Conservation (phyloP, 352 stramenopile genomes). For the Globisporangium nodosum region DNA sequence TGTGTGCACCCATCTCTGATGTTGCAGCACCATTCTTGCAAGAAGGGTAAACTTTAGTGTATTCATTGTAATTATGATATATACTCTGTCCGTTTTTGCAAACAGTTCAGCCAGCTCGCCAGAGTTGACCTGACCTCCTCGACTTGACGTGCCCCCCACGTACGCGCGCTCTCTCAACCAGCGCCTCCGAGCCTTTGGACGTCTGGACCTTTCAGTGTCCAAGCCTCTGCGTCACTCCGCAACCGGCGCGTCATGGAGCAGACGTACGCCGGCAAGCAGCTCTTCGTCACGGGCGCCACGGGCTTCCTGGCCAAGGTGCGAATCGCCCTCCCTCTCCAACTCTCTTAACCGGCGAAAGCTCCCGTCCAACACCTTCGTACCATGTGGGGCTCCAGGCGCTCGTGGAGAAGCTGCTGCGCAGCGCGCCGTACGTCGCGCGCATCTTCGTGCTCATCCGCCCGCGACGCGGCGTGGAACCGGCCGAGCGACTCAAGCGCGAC, state of each 20-base stretch:
- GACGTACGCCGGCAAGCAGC: conserved; percentile 46
- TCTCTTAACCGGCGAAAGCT: not conserved
- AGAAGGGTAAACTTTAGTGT: too few species aligned
- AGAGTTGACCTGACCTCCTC: not conserved
- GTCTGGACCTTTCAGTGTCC: too few species aligned
- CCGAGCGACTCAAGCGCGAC: conserved; percentile 59
- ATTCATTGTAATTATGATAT: too few species aligned
- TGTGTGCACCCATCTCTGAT: too few species aligned
- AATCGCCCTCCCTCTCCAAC: not conserved
- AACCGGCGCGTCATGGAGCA: conserved; percentile 33
- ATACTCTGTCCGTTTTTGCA: not conserved
- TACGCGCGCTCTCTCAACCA: not conserved
- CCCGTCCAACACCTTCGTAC: too few species aligned
- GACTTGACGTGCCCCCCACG: not conserved
- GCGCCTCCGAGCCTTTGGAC: too few species aligned
- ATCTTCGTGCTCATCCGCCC: conserved; percentile 76
- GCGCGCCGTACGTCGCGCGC: conserved; percentile 47
- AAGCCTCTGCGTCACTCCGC: not conserved
- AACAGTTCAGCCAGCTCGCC: not conserved
- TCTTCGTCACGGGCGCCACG: conserved; percentile 85
- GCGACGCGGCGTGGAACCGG: conserved; percentile 58
- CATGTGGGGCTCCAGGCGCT: conserved; percentile 29
- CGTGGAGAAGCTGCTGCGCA: conserved; percentile 79
- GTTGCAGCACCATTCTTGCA: not conserved
- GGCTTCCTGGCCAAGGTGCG: conserved; percentile 83